Evolutionary conservation across 805 yeast species (phyloP).

Genomic region (Kluyveromyces starmeri): DNA sequence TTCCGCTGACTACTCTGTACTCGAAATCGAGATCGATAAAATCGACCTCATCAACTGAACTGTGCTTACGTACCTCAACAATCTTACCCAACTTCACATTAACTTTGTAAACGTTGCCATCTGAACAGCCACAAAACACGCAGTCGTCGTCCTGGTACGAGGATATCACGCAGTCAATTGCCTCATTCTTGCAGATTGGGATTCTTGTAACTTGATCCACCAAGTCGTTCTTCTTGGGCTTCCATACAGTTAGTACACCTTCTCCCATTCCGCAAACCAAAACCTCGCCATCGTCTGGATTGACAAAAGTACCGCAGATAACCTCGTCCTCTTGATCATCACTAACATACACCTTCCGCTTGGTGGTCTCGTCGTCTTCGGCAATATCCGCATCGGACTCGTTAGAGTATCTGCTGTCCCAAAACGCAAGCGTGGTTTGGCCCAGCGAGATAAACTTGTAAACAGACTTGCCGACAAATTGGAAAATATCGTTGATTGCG

Average conservation of each 20-base stretch:
- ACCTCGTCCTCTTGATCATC: constrained; percentile 94
- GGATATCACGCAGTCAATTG: constrained; percentile 62
- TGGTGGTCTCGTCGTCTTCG: constrained; percentile 16
- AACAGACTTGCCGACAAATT: constrained; percentile 54
- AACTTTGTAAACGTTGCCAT: constrained; percentile 62
- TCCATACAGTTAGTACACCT: constrained; percentile 86
- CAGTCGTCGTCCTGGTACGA: constrained; percentile 38
- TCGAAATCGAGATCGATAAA: constrained; percentile 71
- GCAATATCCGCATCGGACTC: constrained; percentile 15
- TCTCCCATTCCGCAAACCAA: constrained; percentile 83
- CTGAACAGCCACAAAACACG: constrained; percentile 73
- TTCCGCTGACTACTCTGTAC: constrained; percentile 71
- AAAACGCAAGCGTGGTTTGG: constrained; percentile 66
- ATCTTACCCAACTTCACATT: constrained; percentile 57
- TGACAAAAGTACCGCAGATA: constrained; percentile 63
- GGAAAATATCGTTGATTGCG: constrained; percentile 64
- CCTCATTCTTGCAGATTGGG: constrained; percentile 55
- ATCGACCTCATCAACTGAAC: constrained; percentile 63
- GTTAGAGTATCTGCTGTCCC: constrained; percentile 58
- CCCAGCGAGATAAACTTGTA: constrained; percentile 78
- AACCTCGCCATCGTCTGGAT: constrained; percentile 51
- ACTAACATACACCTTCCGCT: constrained; percentile 49
- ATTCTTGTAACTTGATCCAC: constrained; percentile 76
- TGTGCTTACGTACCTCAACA: constrained; percentile 58
- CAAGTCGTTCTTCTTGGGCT: constrained; percentile 54